phyloP scores from a whole-genome alignment of 2,329 filamentous ascomycete species.

The Penicillium sp. region DNA sequence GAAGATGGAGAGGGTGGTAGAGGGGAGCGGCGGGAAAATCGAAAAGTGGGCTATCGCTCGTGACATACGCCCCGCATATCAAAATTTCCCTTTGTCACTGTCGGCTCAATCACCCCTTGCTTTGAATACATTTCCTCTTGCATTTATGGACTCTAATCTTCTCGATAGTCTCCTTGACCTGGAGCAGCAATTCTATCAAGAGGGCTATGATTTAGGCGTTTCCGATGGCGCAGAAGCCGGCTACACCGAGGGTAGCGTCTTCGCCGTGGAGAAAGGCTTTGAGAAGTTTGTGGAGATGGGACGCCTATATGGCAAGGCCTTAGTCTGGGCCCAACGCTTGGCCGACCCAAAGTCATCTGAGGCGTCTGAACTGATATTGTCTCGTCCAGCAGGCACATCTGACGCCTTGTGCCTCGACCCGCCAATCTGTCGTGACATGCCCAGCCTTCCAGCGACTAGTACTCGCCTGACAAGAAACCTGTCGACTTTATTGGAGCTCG shows the following conservation, averaged over 20 bases:
- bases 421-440: conserved; percentile 41
- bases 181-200: conserved; percentile 71
- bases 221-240: conserved; percentile 75
- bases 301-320: conserved; percentile 69
- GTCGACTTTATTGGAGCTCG: conserved; percentile 68
- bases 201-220: conserved; percentile 74
- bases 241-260: conserved; percentile 80
- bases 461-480: conserved; percentile 74
- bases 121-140: not conserved
- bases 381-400: conserved; percentile 4
- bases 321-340: conserved; percentile 79
- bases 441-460: conserved; percentile 52
- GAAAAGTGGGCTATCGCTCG: conserved; percentile 26
- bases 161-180: conserved; percentile 59
- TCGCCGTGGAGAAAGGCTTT: conserved; percentile 89
- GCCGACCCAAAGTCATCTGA: conserved; percentile 32
- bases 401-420: conserved; percentile 25
- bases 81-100: conserved; percentile 14
- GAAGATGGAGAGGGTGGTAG: conserved; percentile 14
- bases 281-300: conserved; percentile 87
- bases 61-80: conserved; percentile 26
- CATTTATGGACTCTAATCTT: conserved; percentile 45
- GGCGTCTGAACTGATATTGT: conserved; percentile 4
- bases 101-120: conserved; percentile 1
- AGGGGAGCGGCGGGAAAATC: conserved; percentile 66